phyloP scores from a whole-genome alignment of 2,329 filamentous ascomycete species.

The Byssochlamys sp. region DNA sequence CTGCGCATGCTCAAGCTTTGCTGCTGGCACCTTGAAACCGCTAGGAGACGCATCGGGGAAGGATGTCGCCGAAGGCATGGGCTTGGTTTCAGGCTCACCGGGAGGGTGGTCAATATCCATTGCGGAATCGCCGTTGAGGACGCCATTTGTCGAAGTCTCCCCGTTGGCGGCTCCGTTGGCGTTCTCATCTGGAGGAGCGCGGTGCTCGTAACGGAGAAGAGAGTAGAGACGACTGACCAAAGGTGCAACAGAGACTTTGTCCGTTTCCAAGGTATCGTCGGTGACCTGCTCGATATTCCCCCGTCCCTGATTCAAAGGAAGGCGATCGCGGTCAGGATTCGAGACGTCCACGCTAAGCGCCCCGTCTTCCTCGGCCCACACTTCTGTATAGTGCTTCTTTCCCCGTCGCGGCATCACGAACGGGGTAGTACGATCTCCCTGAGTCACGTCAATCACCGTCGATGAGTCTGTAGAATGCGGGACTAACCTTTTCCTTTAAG shows the following conservation, averaged over 20 bases:
- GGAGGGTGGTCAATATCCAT: constrained; percentile 42
- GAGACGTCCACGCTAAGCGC: constrained; percentile 62
- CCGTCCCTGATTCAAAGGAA: constrained; percentile 70
- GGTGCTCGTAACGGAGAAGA: constrained; percentile 65
- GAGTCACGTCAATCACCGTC: constrained; percentile 5
- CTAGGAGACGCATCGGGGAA: constrained; percentile 70
- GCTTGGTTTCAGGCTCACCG: constrained; percentile 36
- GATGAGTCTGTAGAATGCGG: background rate
- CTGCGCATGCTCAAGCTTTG: constrained; percentile 73
- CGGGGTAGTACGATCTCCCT: constrained; percentile 69
- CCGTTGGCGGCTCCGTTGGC: constrained; percentile 49
- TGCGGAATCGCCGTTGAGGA: constrained; percentile 35
- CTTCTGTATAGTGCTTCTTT: constrained; percentile 73
- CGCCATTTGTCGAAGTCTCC: constrained; percentile 37
- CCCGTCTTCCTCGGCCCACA: constrained; percentile 92
- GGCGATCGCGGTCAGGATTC: constrained; percentile 52
- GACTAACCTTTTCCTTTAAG: constrained; percentile 62
- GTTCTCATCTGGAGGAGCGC: constrained; percentile 45
- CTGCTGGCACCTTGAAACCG: constrained; percentile 67
- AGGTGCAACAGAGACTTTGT: constrained; percentile 79
- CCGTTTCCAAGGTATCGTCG: constrained; percentile 77
- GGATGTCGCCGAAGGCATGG: constrained; percentile 60
- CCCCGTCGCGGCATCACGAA: constrained; percentile 81
- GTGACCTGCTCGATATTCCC: constrained; percentile 79
- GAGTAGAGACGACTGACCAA: constrained; percentile 73